Evolutionary conservation across 2,329 filamentous ascomycete species (phyloP), one percentile per base, ranked within the genome.

Genomic region (Neonectria magnoliae): DNA sequence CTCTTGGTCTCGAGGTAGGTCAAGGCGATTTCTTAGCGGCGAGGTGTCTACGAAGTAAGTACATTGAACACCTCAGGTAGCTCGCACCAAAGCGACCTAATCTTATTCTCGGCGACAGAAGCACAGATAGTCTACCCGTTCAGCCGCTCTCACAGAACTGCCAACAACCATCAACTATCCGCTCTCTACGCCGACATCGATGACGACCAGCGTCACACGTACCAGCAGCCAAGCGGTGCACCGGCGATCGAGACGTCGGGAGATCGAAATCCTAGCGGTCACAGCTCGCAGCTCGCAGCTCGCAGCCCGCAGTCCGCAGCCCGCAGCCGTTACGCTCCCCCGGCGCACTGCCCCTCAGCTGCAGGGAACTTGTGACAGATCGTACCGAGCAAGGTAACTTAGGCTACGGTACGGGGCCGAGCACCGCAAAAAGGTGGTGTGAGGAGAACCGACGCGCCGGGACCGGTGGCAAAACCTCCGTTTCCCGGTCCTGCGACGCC

Each of bases 281-380:
- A 38, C 29, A 18, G 29, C 48, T 33, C n/a, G n/a, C n/a, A n/a
- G n/a, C n/a, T n/a, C n/a, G 48, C 29, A 18, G 29, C 48, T 36
- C 29, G 6, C 47, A 53, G 47, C 22, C 5, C 22, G 22, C 22
- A 25, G 22, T 5, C 45, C 36, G 48, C 31, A 18, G 18, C 50
- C 16, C 29, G 7, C 48, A 53, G 38, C 16, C 42, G 47, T 53
- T 36, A 33, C 38, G 57, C 48, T 52, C 36, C 33, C 22, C 48
- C 31, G 31, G 31, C 10, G 31, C 31, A 33, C 31, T 10, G 31
- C 10, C 31, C 31, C 31, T 16, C 29, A 14, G 36, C 50, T 60
- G 50, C 57, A 60, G 57, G 57, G 18, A 42, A 52, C 38, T 33
- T 31, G 57, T 47, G 57, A 47, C 57, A 33, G 50, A 60, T 54